Percentiles rank a stretch among this genome's conserved stretches.
phyloP scores from a whole-genome alignment of 2,329 filamentous ascomycete species.

The Monascus ruber region DNA sequence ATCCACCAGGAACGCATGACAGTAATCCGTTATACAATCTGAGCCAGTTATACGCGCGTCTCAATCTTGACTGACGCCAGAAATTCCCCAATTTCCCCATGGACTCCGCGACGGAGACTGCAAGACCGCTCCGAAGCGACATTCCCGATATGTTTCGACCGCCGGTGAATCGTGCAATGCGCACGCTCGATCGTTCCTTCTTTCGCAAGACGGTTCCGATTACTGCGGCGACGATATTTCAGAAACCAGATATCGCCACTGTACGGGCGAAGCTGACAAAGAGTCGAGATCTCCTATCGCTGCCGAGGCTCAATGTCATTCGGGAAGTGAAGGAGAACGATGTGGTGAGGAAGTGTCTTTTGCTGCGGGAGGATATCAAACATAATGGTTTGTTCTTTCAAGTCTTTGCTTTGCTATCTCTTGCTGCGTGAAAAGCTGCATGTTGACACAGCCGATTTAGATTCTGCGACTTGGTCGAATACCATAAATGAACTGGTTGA shows the following conservation, averaged over 20 bases:
- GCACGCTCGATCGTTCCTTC: slow-evolving; percentile 68
- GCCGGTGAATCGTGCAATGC: slow-evolving; percentile 68
- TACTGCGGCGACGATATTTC: slow-evolving; percentile 65
- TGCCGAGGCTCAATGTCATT: slow-evolving; percentile 55
- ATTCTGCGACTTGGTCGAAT: slow-evolving; percentile 64
- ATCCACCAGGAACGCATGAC: too few relatives aligned
- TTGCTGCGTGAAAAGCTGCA: background rate
- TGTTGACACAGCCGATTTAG: slow-evolving; percentile 32
- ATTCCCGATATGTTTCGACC: slow-evolving; percentile 54
- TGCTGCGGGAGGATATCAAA: slow-evolving; percentile 28
- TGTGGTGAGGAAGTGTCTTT: slow-evolving; percentile 24
- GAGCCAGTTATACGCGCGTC: too few relatives aligned
- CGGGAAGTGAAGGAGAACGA: slow-evolving; percentile 46
- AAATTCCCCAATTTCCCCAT: too few relatives aligned
- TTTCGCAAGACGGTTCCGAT: slow-evolving; percentile 68
- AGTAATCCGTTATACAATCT: too few relatives aligned
- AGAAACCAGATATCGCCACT: slow-evolving; percentile 61
- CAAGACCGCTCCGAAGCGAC: too few relatives aligned
- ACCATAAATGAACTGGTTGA: slow-evolving; percentile 58
- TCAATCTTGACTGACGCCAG: too few relatives aligned
- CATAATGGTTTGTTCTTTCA: slow-evolving; percentile 25
- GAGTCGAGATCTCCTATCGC: slow-evolving; percentile 53
- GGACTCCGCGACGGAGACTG: too few relatives aligned
- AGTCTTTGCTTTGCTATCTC: slow-evolving; percentile 2
- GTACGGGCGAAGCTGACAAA: slow-evolving; percentile 56